Evolutionary conservation across 352 stramenopile genomes (phyloP), one percentile per base, ranked within the genome.

Genomic region (Pythium phragmitis): DNA sequence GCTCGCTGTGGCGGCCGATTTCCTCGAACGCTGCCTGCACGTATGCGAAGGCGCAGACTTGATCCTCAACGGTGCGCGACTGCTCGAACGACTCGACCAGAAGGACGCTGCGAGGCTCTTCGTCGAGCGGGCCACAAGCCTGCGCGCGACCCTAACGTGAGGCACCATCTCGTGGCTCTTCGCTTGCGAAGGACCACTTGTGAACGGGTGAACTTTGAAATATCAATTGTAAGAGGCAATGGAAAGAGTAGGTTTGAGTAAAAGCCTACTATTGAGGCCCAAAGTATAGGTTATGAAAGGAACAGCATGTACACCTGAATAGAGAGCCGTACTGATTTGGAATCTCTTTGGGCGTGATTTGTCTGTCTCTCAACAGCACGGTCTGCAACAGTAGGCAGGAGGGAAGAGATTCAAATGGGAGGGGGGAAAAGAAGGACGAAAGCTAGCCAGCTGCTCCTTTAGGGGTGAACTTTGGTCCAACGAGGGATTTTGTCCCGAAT

Each of bases 21-120:
- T 61, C 34, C 61, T 68, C 7, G 46, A 68, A 12, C 52, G 61
- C 12, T 68, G 61, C 30, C 52, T 68, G 23, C 16, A 43, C 39
- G 53, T 63, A 1, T 68, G 61, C 37, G 28, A 46, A 23, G 37
- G 41, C 19, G 33, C 41, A n/a, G 30, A 51, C 1, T 16, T 21
- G 17, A n/a, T 68, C 6, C 26, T 19, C 5, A 11, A 43, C 4
- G 61, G 61, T 1, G 52, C 53, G 7, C 34, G 28, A n/a, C 19
- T 68, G n/a, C 37, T 68, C 7, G 43, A 62, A 13, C 23, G 4
- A 1, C 36, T 57, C 4, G 61, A 41, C n/a, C 61, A 68, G 8
- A 17, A 43, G 12, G 56, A 60, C 4, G 69, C 67, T 36, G 71
- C 75, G 7, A 12, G 67, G 7, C 23, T 47, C 12, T 67, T 84